A percentile compares a stretch with the other conserved stretches of the same genome.
Conservation (phyloP, 768 basidiomycete species). For the Leccinum subgranulosum region DNA sequence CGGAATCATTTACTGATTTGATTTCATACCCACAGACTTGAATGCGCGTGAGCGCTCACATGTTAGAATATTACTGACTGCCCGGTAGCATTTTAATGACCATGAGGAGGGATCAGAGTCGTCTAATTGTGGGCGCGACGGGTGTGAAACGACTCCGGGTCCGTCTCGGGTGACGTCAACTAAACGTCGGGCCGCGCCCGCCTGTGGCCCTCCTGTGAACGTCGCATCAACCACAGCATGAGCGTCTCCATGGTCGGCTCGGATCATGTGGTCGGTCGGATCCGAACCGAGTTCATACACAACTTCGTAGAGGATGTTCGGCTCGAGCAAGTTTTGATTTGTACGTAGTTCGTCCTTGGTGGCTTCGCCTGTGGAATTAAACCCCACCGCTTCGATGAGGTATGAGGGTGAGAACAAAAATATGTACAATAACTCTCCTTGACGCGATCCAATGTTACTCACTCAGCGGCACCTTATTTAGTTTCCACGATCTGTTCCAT, state of each 20-base stretch:
- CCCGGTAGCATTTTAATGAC: background rate
- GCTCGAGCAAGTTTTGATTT: background rate
- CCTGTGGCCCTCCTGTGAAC: background rate
- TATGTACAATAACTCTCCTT: too few relatives aligned
- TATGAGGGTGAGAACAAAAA: too few relatives aligned
- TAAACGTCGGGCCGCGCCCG: background rate
- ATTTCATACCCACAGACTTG: background rate
- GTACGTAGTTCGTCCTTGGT: too few relatives aligned
- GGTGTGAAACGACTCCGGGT: too few relatives aligned
- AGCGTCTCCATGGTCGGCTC: background rate
- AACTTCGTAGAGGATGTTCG: background rate
- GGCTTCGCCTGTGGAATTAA: background rate
- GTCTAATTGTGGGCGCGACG: background rate
- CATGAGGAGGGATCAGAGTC: background rate
- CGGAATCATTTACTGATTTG: constrained; percentile 7
- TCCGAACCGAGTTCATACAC: background rate
- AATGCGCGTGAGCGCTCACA: background rate
- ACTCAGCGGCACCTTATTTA: background rate
- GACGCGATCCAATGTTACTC: background rate
- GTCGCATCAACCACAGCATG: background rate
- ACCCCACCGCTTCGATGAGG: background rate
- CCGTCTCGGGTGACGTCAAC: background rate
- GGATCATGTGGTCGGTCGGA: background rate
- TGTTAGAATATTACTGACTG: background rate
- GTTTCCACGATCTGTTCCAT: background rate